Evolutionary conservation across 2,329 filamentous ascomycete species (phyloP), one percentile per base, ranked within the genome.

Genomic region (Exutisphaerella laricina): DNA sequence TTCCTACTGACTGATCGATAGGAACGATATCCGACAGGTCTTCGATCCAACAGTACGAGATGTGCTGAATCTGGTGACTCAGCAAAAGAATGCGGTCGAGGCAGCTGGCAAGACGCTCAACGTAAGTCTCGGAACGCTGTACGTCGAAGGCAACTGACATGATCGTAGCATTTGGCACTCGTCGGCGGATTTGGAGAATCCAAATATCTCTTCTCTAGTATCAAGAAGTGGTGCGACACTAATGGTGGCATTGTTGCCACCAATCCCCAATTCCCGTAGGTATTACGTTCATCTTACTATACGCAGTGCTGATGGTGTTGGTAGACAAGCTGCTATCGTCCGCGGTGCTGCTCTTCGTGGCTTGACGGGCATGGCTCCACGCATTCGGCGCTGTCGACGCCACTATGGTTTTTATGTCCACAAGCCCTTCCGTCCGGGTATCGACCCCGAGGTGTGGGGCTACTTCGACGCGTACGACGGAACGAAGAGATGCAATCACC

Each of bases 151-250:
- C 31, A 12, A 16, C 23, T 32, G 29, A 32, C 23, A 26, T 26
- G 6, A 7, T 6, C 12, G n/a, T 17, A 49, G 43, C 43, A 43
- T n/a, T 16, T 49, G 5, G 36, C 39, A 2, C 22, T 47, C 9
- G 40, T 49, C 26, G 46, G 46, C 13, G 46, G 46, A 12, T 49
- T 49, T 17, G 46, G 46, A 32, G 46, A 49, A 12, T 49, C 46
- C 2, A 31, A 39, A 9, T 41, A 49, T 31, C 30, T 49, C 20
- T 41, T 30, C 32, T 34, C 29, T 4, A 13, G 25, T 10, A 14
- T 49, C 10, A 34, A 41, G 29, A n/a, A 34, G 4, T 46, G 43
- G 43, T 46, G 43, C 23, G n/a, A 32, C 12, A 10, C 5, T 7
- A 43, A 40, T n/a, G 39, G 30, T 23, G 18, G 36, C 8, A 46